Conservation (phyloP, 495 filamentous ascomycete genomes). For the Hypoxylon cercidicola region DNA sequence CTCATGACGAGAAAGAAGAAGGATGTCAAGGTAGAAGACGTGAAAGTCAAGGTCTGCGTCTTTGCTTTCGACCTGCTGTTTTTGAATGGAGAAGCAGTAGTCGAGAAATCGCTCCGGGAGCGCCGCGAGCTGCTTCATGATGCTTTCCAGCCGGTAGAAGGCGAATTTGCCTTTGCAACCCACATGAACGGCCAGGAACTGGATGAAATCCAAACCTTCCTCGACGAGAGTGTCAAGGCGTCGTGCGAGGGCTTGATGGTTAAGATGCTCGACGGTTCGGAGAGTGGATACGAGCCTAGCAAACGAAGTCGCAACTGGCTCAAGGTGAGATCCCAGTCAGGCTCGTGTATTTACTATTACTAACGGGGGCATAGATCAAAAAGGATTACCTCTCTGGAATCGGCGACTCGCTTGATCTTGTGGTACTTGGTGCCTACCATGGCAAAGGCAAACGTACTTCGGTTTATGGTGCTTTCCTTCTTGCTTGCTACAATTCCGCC, state of each 20-base stretch:
- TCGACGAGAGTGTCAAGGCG: slow-evolving; percentile 93
- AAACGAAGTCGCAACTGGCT: slow-evolving; percentile 98
- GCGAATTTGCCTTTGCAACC: slow-evolving; percentile 92
- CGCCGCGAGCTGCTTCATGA: slow-evolving; percentile 79
- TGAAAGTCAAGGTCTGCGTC: slow-evolving; percentile 97
- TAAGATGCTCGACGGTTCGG: slow-evolving; percentile 94
- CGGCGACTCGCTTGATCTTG: slow-evolving; percentile 95
- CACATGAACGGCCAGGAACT: slow-evolving; percentile 87
- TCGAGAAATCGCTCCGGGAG: slow-evolving; percentile 86
- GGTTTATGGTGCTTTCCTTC: slow-evolving; percentile 92
- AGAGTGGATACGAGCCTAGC: slow-evolving; percentile 93
- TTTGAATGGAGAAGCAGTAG: slow-evolving; percentile 90
- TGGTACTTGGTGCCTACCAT: slow-evolving; percentile 93
- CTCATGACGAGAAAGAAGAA: slow-evolving; percentile 98
- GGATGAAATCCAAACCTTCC: slow-evolving; percentile 89
- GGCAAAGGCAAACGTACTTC: slow-evolving; percentile 95
- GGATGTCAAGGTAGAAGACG: slow-evolving; percentile 95
- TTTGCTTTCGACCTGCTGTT: slow-evolving; percentile 97
- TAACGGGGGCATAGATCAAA: slow-evolving; percentile 72
- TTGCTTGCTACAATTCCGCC: slow-evolving; percentile 88
- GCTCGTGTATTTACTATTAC: slow-evolving; percentile 1
- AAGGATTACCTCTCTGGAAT: slow-evolving; percentile 95
- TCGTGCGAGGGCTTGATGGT: slow-evolving; percentile 98
- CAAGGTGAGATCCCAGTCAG: slow-evolving; percentile 67
- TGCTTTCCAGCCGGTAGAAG: slow-evolving; percentile 80